Conservation (phyloP, 805 yeast genomes). For the Starmerella davenportii region DNA sequence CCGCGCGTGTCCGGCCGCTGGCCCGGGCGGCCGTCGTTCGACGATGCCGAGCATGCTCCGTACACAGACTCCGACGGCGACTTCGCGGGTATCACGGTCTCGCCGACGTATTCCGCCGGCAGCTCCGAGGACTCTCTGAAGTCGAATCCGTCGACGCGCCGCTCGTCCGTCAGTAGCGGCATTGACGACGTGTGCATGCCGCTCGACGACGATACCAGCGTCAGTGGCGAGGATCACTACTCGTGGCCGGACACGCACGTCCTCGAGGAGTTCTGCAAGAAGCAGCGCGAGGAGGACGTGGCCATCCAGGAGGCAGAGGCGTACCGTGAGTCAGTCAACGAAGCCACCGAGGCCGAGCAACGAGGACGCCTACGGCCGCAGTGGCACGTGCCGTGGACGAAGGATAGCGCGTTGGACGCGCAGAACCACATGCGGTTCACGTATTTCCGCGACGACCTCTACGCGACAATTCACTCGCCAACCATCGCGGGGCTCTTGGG, state of each 20-base stretch:
- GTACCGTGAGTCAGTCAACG: slow-evolving; percentile 32
- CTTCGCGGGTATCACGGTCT: slow-evolving; percentile 15
- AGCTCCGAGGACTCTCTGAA: slow-evolving; percentile 14
- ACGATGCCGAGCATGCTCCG: not conserved
- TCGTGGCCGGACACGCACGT: slow-evolving; percentile 73
- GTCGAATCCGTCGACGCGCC: slow-evolving; percentile 49
- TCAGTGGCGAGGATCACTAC: slow-evolving; percentile 15
- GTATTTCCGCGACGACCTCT: slow-evolving; percentile 76
- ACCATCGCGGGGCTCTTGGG: slow-evolving; percentile 65
- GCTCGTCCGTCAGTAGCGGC: slow-evolving; percentile 46
- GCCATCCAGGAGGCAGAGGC: slow-evolving; percentile 15
- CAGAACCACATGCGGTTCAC: slow-evolving; percentile 54
- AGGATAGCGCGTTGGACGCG: slow-evolving; percentile 14
- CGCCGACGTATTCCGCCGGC: not conserved
- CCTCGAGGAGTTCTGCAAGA: slow-evolving; percentile 56
- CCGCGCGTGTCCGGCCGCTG: not conserved
- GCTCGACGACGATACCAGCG: slow-evolving; percentile 30
- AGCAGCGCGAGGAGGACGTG: slow-evolving; percentile 35
- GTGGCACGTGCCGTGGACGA: slow-evolving; percentile 57
- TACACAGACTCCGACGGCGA: slow-evolving; percentile 7
- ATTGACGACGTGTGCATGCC: slow-evolving; percentile 88
- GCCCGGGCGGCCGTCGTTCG: not conserved
- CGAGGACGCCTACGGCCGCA: slow-evolving; percentile 57
- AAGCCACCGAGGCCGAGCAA: slow-evolving; percentile 28
- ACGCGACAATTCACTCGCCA: slow-evolving; percentile 79